Percentiles rank a stretch among this genome's conserved stretches.
These are phyloP conservation scores for Geotrichum europaeum DNA, from an alignment of 1,139 yeast genomes.

Conservation along the genomic window DNA sequence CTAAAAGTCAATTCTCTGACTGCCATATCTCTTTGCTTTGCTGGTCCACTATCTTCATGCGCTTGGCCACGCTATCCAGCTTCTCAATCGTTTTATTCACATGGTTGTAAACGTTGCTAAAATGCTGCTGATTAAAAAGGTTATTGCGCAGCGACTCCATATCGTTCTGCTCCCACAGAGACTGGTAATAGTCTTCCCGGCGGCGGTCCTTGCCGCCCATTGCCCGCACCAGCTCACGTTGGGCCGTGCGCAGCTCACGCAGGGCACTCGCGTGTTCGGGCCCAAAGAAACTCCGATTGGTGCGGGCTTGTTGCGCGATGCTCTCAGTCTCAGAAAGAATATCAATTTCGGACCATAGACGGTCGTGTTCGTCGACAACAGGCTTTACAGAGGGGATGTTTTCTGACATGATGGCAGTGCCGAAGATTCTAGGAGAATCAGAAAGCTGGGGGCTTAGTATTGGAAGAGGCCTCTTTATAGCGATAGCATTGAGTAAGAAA, in stretches of 20 bases:
- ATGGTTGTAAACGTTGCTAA: conserved; percentile 37
- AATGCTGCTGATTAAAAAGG: conserved; percentile 42
- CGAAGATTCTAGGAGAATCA: too few species aligned
- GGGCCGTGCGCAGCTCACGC: conserved; percentile 51
- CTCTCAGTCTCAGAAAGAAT: conserved; percentile 73
- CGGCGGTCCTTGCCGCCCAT: conserved; percentile 39
- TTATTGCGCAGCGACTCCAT: conserved; percentile 33
- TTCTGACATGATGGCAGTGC: neutral
- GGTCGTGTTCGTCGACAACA: conserved; percentile 48
- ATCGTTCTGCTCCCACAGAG: conserved; percentile 34
- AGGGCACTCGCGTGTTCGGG: conserved; percentile 53
- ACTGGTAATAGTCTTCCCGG: conserved; percentile 21
- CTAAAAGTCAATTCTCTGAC: conserved; percentile 5
- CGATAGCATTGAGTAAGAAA: neutral
- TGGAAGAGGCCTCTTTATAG: neutral
- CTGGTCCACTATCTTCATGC: conserved; percentile 36
- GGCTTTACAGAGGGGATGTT: conserved; percentile 32
- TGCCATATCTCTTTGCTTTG: conserved; percentile 32
- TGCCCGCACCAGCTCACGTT: conserved; percentile 52
- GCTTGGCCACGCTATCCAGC: conserved; percentile 40
- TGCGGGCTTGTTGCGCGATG: conserved; percentile 52
- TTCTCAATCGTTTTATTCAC: conserved; percentile 40
- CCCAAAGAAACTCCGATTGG: conserved; percentile 57
- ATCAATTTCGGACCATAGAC: conserved; percentile 83
- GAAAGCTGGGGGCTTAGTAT: too few species aligned